These are phyloP conservation scores for Fimicolochytrium jonesii DNA, from an alignment of 192 early-diverging fungal species.

Conservation along the genomic window DNA sequence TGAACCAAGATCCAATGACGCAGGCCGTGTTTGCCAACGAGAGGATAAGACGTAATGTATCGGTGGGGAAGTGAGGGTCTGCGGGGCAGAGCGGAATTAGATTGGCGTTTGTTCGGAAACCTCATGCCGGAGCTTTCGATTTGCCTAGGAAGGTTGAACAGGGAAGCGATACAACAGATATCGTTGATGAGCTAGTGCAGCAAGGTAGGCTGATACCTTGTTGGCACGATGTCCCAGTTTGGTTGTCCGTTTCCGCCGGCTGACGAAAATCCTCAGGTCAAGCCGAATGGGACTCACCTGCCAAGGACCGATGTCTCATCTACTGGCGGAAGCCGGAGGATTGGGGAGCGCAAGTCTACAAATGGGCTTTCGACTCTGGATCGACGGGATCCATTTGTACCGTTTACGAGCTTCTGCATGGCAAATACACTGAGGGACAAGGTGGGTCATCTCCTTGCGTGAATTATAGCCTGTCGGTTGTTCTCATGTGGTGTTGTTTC, in stretches of 20 bases:
- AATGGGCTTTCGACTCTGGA: conserved; percentile 73
- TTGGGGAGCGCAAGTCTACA: conserved; percentile 77
- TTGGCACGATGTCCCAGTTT: no score
- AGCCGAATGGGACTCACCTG: conserved; percentile 44
- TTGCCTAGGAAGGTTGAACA: conserved; percentile 47
- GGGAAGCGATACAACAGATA: conserved; percentile 64
- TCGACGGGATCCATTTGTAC: conserved; percentile 79
- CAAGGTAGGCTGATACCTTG: no score
- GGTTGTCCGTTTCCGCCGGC: no score
- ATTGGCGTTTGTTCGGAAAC: no score
- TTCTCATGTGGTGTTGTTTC: no score
- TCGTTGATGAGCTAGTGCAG: conserved; percentile 59
- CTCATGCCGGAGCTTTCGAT: no score
- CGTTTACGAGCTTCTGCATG: conserved; percentile 82
- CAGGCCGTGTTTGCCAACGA: conserved; percentile 61
- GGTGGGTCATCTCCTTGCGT: no score
- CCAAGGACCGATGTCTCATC: conserved; percentile 59
- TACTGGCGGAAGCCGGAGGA: conserved; percentile 88
- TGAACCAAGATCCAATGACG: neutral
- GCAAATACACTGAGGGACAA: conserved; percentile 69
- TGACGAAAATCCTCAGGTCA: no score
- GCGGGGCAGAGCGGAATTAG: no score
- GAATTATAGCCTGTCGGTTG: no score
- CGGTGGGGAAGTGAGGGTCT: no score
- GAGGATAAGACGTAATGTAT: conserved; percentile 63